Evolutionary conservation across 306 rosid genomes (phyloP).

Genomic region (Quercus wislizeni): DNA sequence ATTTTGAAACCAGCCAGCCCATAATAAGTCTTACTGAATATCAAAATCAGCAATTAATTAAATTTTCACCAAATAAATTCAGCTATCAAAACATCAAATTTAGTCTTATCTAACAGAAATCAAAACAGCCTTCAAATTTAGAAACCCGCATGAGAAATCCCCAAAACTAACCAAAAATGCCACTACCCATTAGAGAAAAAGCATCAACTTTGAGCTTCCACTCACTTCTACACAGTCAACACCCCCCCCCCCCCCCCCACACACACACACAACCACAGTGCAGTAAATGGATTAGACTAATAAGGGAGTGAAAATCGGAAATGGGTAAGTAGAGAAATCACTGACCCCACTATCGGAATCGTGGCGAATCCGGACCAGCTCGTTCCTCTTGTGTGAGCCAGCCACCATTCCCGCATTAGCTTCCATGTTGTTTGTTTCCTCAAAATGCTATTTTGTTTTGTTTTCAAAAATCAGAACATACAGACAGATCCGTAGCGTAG

Average conservation of each 20-base stretch:
- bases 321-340: constrained; percentile 5
- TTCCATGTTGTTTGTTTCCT: constrained; percentile 57
- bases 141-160: neutral
- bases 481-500: constrained; percentile 14
- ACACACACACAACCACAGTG: neutral
- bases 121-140: constrained; percentile 7
- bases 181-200: constrained; percentile 16
- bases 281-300: neutral
- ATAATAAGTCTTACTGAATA: neutral
- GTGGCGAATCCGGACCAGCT: constrained; percentile 91
- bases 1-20: neutral
- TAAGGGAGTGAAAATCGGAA: neutral
- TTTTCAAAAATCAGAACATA: neutral
- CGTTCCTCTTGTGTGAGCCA: constrained; percentile 90
- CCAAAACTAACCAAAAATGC: constrained; percentile 9
- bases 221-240: neutral
- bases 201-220: constrained; percentile 20
- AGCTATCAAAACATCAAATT: neutral
- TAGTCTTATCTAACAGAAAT: neutral
- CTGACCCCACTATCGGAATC: constrained; percentile 91
- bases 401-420: constrained; percentile 93
- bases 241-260: constrained; percentile 22
- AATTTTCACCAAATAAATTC: neutral
- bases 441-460: neutral
- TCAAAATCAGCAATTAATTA: neutral